These are phyloP conservation scores for Pseudomonodictys pantanalensis DNA, from an alignment of 495 filamentous ascomycete species.

Conservation along the genomic window DNA sequence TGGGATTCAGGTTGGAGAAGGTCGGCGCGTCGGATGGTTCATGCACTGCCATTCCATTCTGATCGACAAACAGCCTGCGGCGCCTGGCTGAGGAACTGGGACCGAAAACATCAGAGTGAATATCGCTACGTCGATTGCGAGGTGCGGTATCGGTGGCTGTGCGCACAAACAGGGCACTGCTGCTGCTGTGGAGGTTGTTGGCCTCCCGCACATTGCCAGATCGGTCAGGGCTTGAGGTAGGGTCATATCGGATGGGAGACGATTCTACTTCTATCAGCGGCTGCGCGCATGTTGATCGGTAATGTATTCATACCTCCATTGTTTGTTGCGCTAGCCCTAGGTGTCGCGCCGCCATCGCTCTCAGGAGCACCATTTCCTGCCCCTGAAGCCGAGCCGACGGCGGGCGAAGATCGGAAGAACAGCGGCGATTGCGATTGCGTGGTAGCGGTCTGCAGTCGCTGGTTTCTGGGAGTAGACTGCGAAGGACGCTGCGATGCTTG, in stretches of 20 bases:
- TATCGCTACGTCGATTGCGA: conserved; percentile 67
- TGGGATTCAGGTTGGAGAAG: conserved; percentile 81
- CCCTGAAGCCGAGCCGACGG: conserved; percentile 47
- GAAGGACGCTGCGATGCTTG: conserved; percentile 48
- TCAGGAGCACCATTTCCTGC: conserved; percentile 59
- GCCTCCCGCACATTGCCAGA: conserved; percentile 51
- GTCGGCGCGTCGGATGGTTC: conserved; percentile 72
- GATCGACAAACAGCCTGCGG: conserved; percentile 75
- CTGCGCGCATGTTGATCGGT: not conserved
- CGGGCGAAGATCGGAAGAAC: conserved; percentile 77
- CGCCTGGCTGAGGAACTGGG: conserved; percentile 58
- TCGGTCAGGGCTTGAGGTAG: conserved; percentile 78
- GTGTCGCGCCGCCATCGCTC: conserved; percentile 67
- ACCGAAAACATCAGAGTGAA: conserved; percentile 64
- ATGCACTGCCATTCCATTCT: conserved; percentile 69
- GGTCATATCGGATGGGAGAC: conserved; percentile 82
- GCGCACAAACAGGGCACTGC: conserved; percentile 81
- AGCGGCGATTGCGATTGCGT: conserved; percentile 85
- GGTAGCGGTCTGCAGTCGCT: conserved; percentile 32
- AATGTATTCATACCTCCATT: conserved; percentile 59
- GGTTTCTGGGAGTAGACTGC: conserved; percentile 40
- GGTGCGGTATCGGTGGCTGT: conserved; percentile 49
- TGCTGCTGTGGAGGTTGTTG: conserved; percentile 67
- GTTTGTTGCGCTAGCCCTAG: conserved; percentile 58
- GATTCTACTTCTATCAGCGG: conserved; percentile 59